These are phyloP conservation scores for Millerago galiae DNA, from an alignment of 805 yeast genomes.

Conservation along the genomic window DNA sequence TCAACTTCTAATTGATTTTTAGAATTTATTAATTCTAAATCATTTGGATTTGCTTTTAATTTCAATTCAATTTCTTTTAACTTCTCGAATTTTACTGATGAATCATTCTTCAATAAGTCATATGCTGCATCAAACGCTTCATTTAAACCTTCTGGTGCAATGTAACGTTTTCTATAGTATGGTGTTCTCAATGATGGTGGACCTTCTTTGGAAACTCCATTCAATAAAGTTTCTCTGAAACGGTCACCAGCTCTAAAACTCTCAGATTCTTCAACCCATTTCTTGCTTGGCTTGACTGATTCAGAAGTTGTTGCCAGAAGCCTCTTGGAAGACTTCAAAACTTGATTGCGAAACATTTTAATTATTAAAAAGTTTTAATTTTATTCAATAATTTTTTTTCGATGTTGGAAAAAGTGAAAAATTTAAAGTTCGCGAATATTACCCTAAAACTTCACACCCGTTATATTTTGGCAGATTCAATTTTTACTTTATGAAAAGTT, in stretches of 20 bases:
- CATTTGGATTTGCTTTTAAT: slow-evolving; percentile 14
- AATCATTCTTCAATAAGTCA: slow-evolving; percentile 43
- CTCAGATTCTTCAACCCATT: slow-evolving; percentile 16
- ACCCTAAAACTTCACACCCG: neutral
- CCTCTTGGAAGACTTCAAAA: slow-evolving; percentile 10
- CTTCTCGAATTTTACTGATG: slow-evolving; percentile 37
- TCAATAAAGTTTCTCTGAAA: slow-evolving; percentile 26
- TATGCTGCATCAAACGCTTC: slow-evolving; percentile 70
- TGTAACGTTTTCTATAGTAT: slow-evolving; percentile 44
- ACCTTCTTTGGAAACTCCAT: slow-evolving; percentile 34
- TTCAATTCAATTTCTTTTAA: slow-evolving; percentile 31
- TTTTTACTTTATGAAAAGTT: too few relatives aligned
- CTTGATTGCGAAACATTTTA: slow-evolving; percentile 8
- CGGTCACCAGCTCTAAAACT: slow-evolving; percentile 21
- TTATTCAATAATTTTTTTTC: neutral
- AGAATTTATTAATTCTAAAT: slow-evolving; percentile 18
- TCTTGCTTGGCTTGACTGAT: slow-evolving; percentile 24
- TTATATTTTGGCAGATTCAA: neutral
- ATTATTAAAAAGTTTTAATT: neutral
- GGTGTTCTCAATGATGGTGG: slow-evolving; percentile 46
- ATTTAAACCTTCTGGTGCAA: slow-evolving; percentile 62
- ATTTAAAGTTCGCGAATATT: neutral
- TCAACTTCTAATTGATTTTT: slow-evolving; percentile 35
- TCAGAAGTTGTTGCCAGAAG: slow-evolving; percentile 9
- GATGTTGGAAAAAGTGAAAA: neutral